phyloP scores from a whole-genome alignment of 2,329 filamentous ascomycete species.

The Cytospora piceicola region DNA sequence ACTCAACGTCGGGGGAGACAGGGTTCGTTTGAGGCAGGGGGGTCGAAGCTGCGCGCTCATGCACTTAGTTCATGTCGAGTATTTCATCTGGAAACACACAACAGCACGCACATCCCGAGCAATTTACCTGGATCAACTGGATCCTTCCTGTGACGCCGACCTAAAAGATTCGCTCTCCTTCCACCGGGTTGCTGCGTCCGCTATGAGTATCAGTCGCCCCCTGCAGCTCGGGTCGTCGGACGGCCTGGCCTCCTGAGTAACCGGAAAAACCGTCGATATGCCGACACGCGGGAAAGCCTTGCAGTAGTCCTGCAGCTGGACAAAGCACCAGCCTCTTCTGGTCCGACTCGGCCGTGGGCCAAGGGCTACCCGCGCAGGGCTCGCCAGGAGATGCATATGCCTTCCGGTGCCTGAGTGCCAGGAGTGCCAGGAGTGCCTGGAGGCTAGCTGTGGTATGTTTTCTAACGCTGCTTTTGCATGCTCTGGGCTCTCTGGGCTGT shows the following conservation, averaged over 20 bases:
- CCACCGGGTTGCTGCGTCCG: constrained; percentile 20
- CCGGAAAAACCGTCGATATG: constrained; percentile 13
- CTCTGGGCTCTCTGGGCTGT: constrained; percentile 4
- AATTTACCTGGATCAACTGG: constrained; percentile 24
- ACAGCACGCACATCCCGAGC: not conserved
- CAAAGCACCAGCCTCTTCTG: constrained; percentile 17
- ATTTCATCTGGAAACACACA: not conserved
- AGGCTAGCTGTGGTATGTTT: not conserved
- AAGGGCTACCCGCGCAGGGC: constrained; percentile 23
- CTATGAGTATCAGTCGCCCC: not conserved
- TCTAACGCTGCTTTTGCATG: not conserved
- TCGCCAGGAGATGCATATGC: constrained; percentile 12
- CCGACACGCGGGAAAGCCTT: constrained; percentile 22
- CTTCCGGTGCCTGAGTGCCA: constrained; percentile 16
- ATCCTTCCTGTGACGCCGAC: constrained; percentile 19
- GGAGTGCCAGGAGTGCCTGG: too few species aligned
- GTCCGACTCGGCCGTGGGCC: constrained; percentile 21
- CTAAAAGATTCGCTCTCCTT: constrained; percentile 4
- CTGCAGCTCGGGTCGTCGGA: constrained; percentile 18
- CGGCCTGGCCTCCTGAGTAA: constrained; percentile 11
- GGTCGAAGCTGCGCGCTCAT: not conserved
- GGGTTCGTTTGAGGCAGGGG: not conserved
- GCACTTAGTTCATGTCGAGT: not conserved
- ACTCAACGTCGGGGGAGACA: not conserved
- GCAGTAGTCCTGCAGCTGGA: constrained; percentile 28